Conservation (phyloP, 495 filamentous ascomycete species). For the Aspergillus steynii region DNA sequence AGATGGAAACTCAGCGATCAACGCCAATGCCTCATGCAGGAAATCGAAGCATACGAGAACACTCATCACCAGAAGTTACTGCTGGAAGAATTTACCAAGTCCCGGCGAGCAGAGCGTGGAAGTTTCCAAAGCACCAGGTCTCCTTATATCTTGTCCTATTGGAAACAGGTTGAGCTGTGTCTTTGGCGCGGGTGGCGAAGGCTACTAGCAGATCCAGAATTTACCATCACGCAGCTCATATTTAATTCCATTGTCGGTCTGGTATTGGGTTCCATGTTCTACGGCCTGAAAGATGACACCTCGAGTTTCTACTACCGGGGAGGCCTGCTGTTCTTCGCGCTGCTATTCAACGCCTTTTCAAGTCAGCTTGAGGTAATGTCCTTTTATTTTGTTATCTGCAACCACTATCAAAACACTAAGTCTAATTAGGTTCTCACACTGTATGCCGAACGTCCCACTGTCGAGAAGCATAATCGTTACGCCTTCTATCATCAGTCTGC, state of each 20-base stretch:
- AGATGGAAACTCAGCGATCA: no score
- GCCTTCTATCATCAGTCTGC: conserved; percentile 60
- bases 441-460: conserved; percentile 56
- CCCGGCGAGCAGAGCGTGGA: no score
- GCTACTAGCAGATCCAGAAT: conserved; percentile 64
- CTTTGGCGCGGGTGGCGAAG: conserved; percentile 42
- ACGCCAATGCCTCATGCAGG: no score
- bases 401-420: no score
- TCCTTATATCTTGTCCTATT: conserved; percentile 37
- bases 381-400: no score
- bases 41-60: no score
- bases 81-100: no score
- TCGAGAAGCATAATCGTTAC: conserved; percentile 60
- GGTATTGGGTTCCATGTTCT: conserved; percentile 80
- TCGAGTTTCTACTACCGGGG: conserved; percentile 71
- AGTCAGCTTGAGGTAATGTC: conserved; percentile 57
- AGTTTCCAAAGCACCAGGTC: conserved; percentile 23
- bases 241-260: conserved; percentile 71
- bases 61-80: no score
- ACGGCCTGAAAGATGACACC: conserved; percentile 62
- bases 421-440: conserved; percentile 43
- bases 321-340: conserved; percentile 79
- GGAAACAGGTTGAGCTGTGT: conserved; percentile 38
- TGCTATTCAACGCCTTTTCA: conserved; percentile 78
- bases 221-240: conserved; percentile 64